Conservation (phyloP, 2,329 filamentous ascomycete species). For the Lasiodiplodia gonubiensis region DNA sequence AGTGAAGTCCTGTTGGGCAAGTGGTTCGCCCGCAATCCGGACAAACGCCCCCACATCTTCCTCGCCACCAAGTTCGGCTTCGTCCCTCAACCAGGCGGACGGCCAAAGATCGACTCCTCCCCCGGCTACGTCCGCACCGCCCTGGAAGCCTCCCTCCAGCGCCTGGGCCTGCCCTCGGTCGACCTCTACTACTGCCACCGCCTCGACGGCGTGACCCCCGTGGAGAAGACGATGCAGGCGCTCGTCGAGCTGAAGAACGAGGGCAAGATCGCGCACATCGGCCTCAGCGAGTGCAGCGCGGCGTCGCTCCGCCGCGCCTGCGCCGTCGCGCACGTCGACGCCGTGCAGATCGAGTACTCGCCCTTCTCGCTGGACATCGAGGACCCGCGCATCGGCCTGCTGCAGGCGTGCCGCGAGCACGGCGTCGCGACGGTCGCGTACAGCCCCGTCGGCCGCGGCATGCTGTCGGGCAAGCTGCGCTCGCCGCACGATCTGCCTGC, state of each 20-base stretch:
- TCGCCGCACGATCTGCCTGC: constrained; percentile 53
- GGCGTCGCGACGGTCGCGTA: constrained; percentile 50
- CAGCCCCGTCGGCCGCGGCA: constrained; percentile 45
- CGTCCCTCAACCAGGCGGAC: constrained; percentile 39
- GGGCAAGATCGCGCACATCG: constrained; percentile 58
- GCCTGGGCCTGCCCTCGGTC: constrained; percentile 47
- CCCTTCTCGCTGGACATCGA: constrained; percentile 53
- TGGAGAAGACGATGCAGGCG: constrained; percentile 56
- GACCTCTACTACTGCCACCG: constrained; percentile 55
- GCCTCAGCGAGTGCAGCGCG: constrained; percentile 54
- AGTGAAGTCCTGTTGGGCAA: constrained; percentile 42
- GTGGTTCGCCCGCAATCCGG: constrained; percentile 40
- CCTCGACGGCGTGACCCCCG: constrained; percentile 51
- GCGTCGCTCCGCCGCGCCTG: constrained; percentile 56
- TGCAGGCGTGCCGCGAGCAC: constrained; percentile 51
- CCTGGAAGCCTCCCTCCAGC: constrained; percentile 46
- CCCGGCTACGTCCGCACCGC: constrained; percentile 50
- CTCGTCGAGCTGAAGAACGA: constrained; percentile 49
- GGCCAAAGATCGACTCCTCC: constrained; percentile 43
- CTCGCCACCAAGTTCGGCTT: constrained; percentile 61
- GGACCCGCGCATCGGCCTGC: constrained; percentile 35
- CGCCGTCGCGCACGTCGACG: constrained; percentile 54
- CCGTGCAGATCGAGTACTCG: constrained; percentile 59
- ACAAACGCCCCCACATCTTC: constrained; percentile 31
- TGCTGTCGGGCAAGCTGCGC: constrained; percentile 29